Conservation (phyloP, 352 stramenopile species). For the Globisporangium mamillatum region DNA sequence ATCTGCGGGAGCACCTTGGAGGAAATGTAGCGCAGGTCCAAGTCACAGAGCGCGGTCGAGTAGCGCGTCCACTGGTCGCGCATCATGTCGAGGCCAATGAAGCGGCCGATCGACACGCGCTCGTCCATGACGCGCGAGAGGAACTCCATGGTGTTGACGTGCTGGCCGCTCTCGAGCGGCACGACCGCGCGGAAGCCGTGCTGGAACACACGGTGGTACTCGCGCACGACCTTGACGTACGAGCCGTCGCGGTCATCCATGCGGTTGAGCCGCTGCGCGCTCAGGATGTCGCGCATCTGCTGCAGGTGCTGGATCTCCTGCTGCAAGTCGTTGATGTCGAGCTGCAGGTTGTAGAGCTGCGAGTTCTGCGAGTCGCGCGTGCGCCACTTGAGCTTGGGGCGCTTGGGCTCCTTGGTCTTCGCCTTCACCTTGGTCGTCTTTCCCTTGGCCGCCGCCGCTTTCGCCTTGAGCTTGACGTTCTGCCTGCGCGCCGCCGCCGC, state of each 20-base stretch:
- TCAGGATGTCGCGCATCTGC: constrained; percentile 31
- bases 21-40: constrained; percentile 38
- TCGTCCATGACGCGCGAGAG: constrained; percentile 45
- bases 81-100: constrained; percentile 38
- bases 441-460: not conserved
- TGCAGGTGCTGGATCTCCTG: constrained; percentile 42
- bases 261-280: constrained; percentile 32
- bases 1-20: constrained; percentile 28
- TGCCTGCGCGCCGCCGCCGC: not conserved
- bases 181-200: constrained; percentile 37
- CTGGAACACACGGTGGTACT: constrained; percentile 61
- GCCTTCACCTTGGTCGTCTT: not conserved
- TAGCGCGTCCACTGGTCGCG: constrained; percentile 53
- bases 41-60: constrained; percentile 32
- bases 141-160: constrained; percentile 34
- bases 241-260: constrained; percentile 40
- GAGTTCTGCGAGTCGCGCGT: constrained; percentile 53
- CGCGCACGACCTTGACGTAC: constrained; percentile 42
- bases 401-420: not conserved
- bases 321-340: constrained; percentile 44
- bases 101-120: constrained; percentile 40
- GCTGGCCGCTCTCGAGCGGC: not conserved
- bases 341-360: constrained; percentile 53
- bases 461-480: not conserved
- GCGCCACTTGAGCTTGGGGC: constrained; percentile 51